Evolutionary conservation across 2,329 filamentous ascomycete species (phyloP), one percentile per base, ranked within the genome.

Genomic region (Periconia macrospinosa): DNA sequence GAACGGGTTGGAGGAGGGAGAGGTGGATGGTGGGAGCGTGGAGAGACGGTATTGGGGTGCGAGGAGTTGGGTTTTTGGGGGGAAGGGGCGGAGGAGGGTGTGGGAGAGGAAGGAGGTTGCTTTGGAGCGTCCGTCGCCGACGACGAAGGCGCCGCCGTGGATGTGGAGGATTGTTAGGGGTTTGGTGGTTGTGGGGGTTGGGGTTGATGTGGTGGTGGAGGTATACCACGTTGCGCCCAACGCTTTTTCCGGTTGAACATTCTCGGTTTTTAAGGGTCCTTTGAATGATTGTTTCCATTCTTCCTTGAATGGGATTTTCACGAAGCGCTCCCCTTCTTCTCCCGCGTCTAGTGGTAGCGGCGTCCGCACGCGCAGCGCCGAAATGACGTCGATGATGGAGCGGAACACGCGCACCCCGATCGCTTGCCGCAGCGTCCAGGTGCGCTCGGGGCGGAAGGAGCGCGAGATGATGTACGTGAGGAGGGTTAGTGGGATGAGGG

Each of bases 111-210:
- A 72, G 0, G 74, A 72, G 6, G 64, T 60, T 43, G 72, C 71
- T 20, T 56, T 53, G 6, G 66, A 70, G 18, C 77, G 60, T 9
- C 77, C 78, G 53, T 78, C 74, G 43, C 76, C 78, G 17, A 75
- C 62, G 1, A 80, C 75, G 57, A 74, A 82, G 1, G 76, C 79
- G 41, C 80, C 80, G 44, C 79, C 79, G 59, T 82, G 80, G 50
- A 81, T 69, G 54, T 81, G 79, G 6, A 81, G 66, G 8, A 80
- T 61, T 1, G 81, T 72, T 1, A 59, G 69, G 20, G 67, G 63
- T 14, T 57, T 58, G 6, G 20, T 14, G 19, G 6, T 27, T 14
- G 57, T 58, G 6, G n/a, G n/a, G n/a, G n/a, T n/a, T n/a, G n/a
- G n/a, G n/a, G n/a, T n/a, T n/a, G 20, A 15, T 3, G 6, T 15